Base-by-base conservation (phyloP, 2,329 filamentous ascomycete species). In the Fusarium pseudocircinatum region DNA sequence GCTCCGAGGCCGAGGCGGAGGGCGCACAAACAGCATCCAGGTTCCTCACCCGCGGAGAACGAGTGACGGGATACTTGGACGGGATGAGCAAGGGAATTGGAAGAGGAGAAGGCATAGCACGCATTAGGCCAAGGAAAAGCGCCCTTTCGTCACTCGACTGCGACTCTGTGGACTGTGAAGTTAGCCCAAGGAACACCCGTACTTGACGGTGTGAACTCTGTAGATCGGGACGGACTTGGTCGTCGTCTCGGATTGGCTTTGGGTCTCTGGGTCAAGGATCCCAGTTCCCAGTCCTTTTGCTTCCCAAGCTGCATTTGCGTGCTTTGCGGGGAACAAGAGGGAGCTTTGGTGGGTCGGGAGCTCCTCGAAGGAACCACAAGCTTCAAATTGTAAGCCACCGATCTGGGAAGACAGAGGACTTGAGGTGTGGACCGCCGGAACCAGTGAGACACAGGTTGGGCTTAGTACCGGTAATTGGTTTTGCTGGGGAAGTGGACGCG, bases 131-230 rank as follows among this genome's bases (percentile, higher is more conserved):
- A 77, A 76, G 69, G 64, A 67, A 54, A 54, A 67, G 54, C 72
- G 61, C 69, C 61, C 50, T 71, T 63, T 69, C 69, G 68, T 75
- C 62, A 69, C 67, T 77, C 64, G 67, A 49, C 67, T 59, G 42
- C 28, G 39, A 72, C 46, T 67, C 40, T 44, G 65, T 63, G 69
- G 73, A 75, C 70, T 76, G 76, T 77, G 76, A 75, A 56, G 28
- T 49, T 60, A 64, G 72, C 53, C 65, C 53, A 66, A 60, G 64
- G 52, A 64, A 54, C 46, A 54, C 67, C 67, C 69, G 75, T 57
- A 62, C 44, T 46, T 67, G 73, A 78, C 77, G 73, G 77, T 78
- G 77, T 78, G 77, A 78, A 76, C 68, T 78, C 59, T 72, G 67
- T 49, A 47, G 71, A 78, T 78, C 74, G 74, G 70, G 77, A 78